Conservation (phyloP, 345 rosid species). For the Clarkia xantiana region DNA sequence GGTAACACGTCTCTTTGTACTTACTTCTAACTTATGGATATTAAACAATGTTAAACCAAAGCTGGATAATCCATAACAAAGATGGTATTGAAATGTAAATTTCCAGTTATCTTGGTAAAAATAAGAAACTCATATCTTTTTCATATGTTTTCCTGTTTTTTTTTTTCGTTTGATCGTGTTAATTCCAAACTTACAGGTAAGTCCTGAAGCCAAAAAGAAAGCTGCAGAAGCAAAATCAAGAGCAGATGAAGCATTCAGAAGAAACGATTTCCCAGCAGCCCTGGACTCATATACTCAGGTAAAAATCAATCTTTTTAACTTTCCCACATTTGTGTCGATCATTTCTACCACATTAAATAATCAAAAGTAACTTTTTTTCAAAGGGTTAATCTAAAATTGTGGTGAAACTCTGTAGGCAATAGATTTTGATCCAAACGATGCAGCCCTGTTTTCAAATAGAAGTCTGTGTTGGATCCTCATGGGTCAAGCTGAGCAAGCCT, state of each 20-base stretch:
- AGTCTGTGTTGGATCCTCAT: constrained; percentile 75
- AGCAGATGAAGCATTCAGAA: constrained; percentile 65
- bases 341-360: neutral
- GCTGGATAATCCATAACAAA: too few species aligned
- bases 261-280: constrained; percentile 48
- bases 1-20: constrained; percentile 17
- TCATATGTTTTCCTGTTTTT: too few species aligned
- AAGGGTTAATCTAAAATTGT: neutral
- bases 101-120: too few species aligned
- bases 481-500: constrained; percentile 70
- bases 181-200: constrained; percentile 25
- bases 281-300: constrained; percentile 80
- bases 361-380: too few species aligned
- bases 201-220: constrained; percentile 62
- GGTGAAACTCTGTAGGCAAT: constrained; percentile 38
- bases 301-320: constrained; percentile 1
- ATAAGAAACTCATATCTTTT: too few species aligned
- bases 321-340: neutral
- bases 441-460: constrained; percentile 56
- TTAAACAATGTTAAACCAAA: too few species aligned
- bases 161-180: neutral
- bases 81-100: too few species aligned
- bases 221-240: constrained; percentile 87
- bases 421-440: constrained; percentile 72
- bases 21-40: neutral